A percentile compares a stretch with the other conserved stretches of the same genome.
Evolutionary conservation across 305 asterid genomes (phyloP).

Genomic region (Fraxinus xanthoxyloides): DNA sequence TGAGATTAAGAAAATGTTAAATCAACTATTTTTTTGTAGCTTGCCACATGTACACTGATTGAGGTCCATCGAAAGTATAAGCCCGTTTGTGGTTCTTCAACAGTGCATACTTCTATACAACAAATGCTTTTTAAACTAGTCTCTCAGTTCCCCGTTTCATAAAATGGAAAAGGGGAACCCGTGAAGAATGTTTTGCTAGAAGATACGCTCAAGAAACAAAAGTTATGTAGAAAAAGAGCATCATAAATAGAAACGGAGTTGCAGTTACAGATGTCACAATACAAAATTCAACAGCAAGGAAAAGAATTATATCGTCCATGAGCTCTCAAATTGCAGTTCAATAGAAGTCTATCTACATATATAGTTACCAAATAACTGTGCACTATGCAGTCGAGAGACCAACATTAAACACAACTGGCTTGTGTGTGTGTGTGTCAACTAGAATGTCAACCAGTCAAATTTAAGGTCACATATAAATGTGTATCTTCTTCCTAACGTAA

Average conservation of each 20-base stretch:
- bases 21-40: background rate
- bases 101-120: background rate
- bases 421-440: background rate
- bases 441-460: background rate
- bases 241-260: background rate
- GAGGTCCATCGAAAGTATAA: background rate
- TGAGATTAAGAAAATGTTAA: constrained; percentile 14
- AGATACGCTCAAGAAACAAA: background rate
- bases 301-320: background rate
- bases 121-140: background rate
- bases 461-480: background rate
- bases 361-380: background rate
- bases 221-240: background rate
- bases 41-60: background rate
- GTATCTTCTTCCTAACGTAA: background rate
- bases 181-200: background rate
- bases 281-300: background rate
- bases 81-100: constrained; percentile 4
- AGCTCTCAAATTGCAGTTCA: background rate
- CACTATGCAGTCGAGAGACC: background rate
- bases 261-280: background rate
- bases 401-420: background rate
- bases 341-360: background rate
- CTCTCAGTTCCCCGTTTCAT: background rate
- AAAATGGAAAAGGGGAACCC: background rate